Base-by-base conservation (phyloP, 257 asterid genomes). In the Forsythia suspensa region DNA sequence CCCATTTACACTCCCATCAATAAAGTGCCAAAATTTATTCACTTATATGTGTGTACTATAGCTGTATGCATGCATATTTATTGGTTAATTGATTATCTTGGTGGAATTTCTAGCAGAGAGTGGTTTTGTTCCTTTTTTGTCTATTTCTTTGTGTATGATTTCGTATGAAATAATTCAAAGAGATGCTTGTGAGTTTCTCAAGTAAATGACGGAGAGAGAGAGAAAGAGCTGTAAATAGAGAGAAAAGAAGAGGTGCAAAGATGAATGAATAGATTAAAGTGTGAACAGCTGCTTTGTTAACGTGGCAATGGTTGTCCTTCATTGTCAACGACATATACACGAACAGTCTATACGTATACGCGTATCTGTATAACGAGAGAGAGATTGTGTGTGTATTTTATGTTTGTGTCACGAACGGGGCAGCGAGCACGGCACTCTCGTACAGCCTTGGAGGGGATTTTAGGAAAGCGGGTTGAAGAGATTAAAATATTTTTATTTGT, bases 1-100 rank as follows among this genome's bases (percentile, higher is more conserved):
- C 98, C 98, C 98, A 94, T 94, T 86, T 86, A 89, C 82, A 84
- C 87, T 87, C 89, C 92, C 95, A 85, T 88, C 76, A 78, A 86
- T 75, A 36, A 70, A 74, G 21, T 72, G 57, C 78, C 74, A 66
- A 79, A 80, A 70, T 15, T 20, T 21, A 63, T 21, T 63, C 16
- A 63, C 40, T 63, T 29, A 21, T 8, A 24, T 10, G 6, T 20
- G 36, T 21, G 12, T 20, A 63, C 6, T 29, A 10, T 63, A 63
- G 70, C n/a, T 63, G 70, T 63, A 24, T 10, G 70, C 70, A 63
- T 63, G 39, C 70, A 21, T 24, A 59, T 9, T 20, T 8, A 20
- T 24, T 20, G 15, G 36, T 24, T 20, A 10, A 61, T 61, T 8
- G 69, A 20, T 59, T 24, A 8, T 3, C 69, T 4, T 8, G 21